Base-by-base conservation (phyloP, 2,329 filamentous ascomycete genomes). In the Monilinia laxa region DNA sequence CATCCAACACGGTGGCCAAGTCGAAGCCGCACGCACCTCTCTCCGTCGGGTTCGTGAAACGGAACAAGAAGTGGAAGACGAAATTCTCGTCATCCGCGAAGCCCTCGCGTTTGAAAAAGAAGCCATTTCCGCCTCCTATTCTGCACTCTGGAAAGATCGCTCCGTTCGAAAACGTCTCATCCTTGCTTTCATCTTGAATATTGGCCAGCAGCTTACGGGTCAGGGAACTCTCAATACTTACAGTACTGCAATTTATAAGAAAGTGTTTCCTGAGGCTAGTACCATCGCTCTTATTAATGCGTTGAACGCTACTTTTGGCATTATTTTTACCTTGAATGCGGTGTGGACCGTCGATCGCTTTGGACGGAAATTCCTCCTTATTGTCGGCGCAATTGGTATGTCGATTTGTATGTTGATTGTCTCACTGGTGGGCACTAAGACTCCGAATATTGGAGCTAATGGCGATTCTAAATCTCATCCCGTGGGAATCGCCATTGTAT, bases 51-150 rank as follows among this genome's bases (percentile, higher is more conserved):
- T 91, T 67, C 87, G 89, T 54, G 84, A 86, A 52, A 85, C 84
- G 0, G 85, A 89, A 56, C 62, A 64, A 38, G 62, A 64, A 1
- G 42, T 64, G 66, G 87, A 91, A 71, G 83, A 87, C 55, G 89
- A 91, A 76, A 78, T 90, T 3, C 76, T 85, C 40, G 79, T 81
- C 38, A 91, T 91, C 74, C 83, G 86, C 4, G 87, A 89, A 72
- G 88, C 89, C 38, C 80, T 91, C 67, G 86, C 89, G 76, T 91
- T 87, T 74, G 89, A 91, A 78, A 89, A 88, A 72, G 88, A 91
- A 76, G 85, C 85, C 45, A 87, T 89, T 73, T 85, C 84, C 11
- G 80, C 81, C 66, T 83, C 81, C 31, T 91, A 91, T 78, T 78
- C 80, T 67, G 87, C 88, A 0, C 81, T 91, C 23, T 90, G 88